phyloP scores from a whole-genome alignment of 2,329 filamentous ascomycete species.

The Talaromyces piceae region DNA sequence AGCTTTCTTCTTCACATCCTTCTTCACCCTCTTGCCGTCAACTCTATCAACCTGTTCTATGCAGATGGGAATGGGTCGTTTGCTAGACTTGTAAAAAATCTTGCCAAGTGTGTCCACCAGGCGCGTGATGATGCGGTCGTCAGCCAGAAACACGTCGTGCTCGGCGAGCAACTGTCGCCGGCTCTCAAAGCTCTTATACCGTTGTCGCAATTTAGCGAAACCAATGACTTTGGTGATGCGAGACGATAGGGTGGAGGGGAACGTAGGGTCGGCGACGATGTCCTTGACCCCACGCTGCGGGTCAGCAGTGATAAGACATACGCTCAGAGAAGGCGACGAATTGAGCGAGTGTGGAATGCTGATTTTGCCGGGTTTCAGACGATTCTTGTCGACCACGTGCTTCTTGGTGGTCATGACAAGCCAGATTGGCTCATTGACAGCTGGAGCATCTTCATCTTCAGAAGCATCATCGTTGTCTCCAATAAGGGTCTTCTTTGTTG shows the following conservation, averaged over 20 bases:
- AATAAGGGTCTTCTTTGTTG: conserved; percentile 50
- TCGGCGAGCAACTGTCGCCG: conserved; percentile 75
- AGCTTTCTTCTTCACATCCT: conserved; percentile 41
- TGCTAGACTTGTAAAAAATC: conserved; percentile 81
- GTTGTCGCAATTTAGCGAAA: conserved; percentile 74
- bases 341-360: conserved; percentile 68
- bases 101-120: conserved; percentile 79
- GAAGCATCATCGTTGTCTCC: conserved; percentile 38
- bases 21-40: conserved; percentile 54
- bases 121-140: conserved; percentile 69
- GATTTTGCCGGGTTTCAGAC: conserved; percentile 79
- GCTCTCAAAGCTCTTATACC: conserved; percentile 83
- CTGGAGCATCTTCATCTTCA: conserved; percentile 37
- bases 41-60: conserved; percentile 59
- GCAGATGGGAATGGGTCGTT: conserved; percentile 78
- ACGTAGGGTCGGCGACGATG: conserved; percentile 65
- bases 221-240: conserved; percentile 73
- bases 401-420: conserved; percentile 58
- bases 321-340: conserved; percentile 55
- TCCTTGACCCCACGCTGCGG: conserved; percentile 87
- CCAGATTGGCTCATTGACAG: conserved; percentile 51
- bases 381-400: conserved; percentile 63
- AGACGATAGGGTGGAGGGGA: conserved; percentile 58
- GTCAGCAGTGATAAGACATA: conserved; percentile 81
- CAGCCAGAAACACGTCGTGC: conserved; percentile 89